Percentiles rank a stretch among this genome's conserved stretches.
These are phyloP conservation scores for Colletotrichum tropicale DNA, from an alignment of 2,329 filamentous ascomycete genomes.

Conservation along the genomic window DNA sequence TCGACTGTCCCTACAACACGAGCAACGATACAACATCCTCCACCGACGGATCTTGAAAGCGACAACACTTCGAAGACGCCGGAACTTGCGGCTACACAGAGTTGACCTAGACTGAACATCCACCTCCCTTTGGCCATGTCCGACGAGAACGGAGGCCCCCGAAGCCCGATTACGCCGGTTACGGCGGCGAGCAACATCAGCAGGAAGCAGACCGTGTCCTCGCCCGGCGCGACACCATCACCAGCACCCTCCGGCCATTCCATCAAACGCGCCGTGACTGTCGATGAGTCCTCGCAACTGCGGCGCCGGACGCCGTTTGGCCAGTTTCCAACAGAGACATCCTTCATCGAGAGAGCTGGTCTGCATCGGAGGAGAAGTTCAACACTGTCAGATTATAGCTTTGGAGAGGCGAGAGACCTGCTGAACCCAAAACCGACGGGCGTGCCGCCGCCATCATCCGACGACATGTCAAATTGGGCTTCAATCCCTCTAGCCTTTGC, in stretches of 20 bases:
- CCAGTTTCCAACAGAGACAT: constrained; percentile 29
- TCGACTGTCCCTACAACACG: not conserved
- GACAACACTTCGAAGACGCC: not conserved
- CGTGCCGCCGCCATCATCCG: not conserved
- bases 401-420: constrained; percentile 73
- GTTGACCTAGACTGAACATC: not conserved
- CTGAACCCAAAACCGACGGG: constrained; percentile 55
- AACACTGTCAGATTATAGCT: constrained; percentile 76
- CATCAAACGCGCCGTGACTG: constrained; percentile 45
- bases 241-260: constrained; percentile 34
- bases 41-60: not conserved
- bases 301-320: constrained; percentile 23
- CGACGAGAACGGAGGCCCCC: constrained; percentile 11
- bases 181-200: constrained; percentile 14
- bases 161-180: constrained; percentile 12
- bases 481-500: constrained; percentile 84
- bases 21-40: not conserved
- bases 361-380: constrained; percentile 70
- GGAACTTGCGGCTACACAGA: not conserved
- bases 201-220: constrained; percentile 18
- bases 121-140: constrained; percentile 2
- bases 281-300: constrained; percentile 37
- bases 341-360: constrained; percentile 25
- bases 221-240: constrained; percentile 8
- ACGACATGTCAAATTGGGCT: constrained; percentile 67